phyloP scores from a whole-genome alignment of 169 alveolate species.

The Cryptosporidium viatorum region DNA sequence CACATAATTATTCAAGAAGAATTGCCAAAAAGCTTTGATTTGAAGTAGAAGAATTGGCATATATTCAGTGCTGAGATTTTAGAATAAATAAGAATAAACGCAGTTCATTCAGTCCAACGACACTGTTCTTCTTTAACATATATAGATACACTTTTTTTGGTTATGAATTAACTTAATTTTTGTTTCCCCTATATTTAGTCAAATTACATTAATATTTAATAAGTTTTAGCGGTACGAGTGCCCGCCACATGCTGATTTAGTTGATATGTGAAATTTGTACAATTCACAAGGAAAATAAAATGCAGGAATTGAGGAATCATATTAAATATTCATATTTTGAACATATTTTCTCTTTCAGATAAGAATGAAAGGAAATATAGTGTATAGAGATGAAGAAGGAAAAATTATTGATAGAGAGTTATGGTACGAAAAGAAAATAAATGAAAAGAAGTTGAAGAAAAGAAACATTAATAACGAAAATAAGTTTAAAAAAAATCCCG shows the following conservation, averaged over 20 bases:
- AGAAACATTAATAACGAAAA: not conserved
- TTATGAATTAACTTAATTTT: too few species aligned
- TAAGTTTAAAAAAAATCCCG: not conserved
- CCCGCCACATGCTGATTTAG: slow-evolving; percentile 1
- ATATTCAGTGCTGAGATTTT: not conserved
- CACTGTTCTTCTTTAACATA: too few species aligned
- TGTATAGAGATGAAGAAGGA: slow-evolving; percentile 35
- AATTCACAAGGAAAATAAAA: not conserved
- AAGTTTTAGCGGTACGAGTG: not conserved
- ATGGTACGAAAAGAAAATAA: slow-evolving; percentile 38
- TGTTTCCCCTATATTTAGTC: not conserved
- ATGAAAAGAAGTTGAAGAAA: slow-evolving; percentile 1
- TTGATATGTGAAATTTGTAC: not conserved
- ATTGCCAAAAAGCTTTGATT: not conserved
- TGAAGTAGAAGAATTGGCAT: not conserved
- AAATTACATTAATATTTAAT: not conserved
- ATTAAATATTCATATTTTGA: not conserved
- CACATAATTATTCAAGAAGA: not conserved
- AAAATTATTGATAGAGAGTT: slow-evolving; percentile 19
- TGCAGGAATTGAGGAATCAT: not conserved
- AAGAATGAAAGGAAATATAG: slow-evolving; percentile 3
- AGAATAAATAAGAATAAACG: not conserved
- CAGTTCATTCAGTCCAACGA: not conserved
- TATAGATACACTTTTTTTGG: too few species aligned
- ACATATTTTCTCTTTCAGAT: not conserved